Evolutionary conservation across 2,329 filamentous ascomycete genomes (phyloP).

Genomic region (Curvularia spicifera): DNA sequence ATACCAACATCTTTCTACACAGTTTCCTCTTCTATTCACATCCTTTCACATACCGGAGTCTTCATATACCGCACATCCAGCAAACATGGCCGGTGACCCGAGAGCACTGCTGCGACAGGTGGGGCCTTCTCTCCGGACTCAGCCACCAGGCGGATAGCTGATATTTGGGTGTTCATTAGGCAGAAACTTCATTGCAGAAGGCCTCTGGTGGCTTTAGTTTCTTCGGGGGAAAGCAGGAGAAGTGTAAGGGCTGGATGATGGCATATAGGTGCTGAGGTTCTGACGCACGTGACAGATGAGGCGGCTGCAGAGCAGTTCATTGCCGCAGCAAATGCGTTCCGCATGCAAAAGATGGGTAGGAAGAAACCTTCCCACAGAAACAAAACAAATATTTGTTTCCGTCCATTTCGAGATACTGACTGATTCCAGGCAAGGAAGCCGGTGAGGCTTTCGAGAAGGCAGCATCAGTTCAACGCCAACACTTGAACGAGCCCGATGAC

Average conservation of each 20-base stretch:
- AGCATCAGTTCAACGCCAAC: conserved; percentile 77
- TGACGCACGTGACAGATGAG: conserved; percentile 60
- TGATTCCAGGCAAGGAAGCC: conserved; percentile 75
- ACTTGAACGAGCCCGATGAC: conserved; percentile 90
- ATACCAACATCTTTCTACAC: conserved; percentile 16
- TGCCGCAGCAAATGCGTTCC: conserved; percentile 89
- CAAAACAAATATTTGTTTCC: too few species aligned
- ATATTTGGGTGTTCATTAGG: conserved; percentile 61
- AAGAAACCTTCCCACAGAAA: not conserved
- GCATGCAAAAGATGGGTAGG: conserved; percentile 82
- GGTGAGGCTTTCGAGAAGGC: conserved; percentile 85
- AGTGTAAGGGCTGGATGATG: conserved; percentile 56
- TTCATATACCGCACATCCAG: conserved; percentile 8
- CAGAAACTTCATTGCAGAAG: conserved; percentile 79
- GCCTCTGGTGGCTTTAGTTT: conserved; percentile 85
- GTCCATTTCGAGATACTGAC: conserved; percentile 13
- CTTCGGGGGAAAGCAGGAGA: conserved; percentile 86
- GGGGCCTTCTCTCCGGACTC: conserved; percentile 37
- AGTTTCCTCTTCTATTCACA: conserved; percentile 9
- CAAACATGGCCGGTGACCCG: conserved; percentile 48
- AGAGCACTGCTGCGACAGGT: conserved; percentile 49
- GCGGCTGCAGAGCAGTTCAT: conserved; percentile 85
- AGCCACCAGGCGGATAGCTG: conserved; percentile 39
- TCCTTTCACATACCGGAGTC: not conserved
- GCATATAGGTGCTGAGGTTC: conserved; percentile 1